Percentiles rank a stretch among this genome's conserved stretches.
Conservation (phyloP, 176 grass and related monocot genomes). For the Aegilops speltoides region DNA sequence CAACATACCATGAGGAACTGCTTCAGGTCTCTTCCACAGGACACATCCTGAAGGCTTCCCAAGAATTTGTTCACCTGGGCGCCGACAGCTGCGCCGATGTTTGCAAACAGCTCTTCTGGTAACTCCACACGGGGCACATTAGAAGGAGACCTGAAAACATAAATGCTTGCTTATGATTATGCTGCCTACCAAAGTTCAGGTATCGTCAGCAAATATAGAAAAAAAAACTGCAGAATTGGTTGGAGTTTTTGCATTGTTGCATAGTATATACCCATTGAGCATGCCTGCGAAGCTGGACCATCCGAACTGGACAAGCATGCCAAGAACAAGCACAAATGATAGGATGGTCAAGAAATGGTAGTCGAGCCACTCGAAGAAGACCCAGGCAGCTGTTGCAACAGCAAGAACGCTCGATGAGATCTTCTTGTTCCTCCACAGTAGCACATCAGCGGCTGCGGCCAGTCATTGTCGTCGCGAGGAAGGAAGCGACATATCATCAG, state of each 20-base stretch:
- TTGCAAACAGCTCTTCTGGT: constrained; percentile 65
- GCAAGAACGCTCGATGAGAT: constrained; percentile 79
- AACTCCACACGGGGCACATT: constrained; percentile 57
- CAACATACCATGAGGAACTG: constrained; percentile 62
- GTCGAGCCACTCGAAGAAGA: constrained; percentile 84
- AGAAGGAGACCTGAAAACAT: constrained; percentile 39
- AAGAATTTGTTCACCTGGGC: constrained; percentile 60
- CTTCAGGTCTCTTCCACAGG: constrained; percentile 71
- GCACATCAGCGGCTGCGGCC: constrained; percentile 71
- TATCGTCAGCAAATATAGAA: background rate
- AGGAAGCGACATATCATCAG: background rate
- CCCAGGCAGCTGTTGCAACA: constrained; percentile 67
- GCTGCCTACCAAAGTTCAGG: background rate
- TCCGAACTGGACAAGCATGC: constrained; percentile 76
- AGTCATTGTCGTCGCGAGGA: background rate
- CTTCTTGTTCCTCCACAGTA: constrained; percentile 95
- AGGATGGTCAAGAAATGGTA: constrained; percentile 75
- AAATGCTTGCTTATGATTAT: background rate
- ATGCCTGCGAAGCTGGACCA: constrained; percentile 52
- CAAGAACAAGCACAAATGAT: constrained; percentile 53
- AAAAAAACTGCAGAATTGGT: background rate
- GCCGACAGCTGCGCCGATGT: constrained; percentile 42
- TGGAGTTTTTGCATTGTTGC: background rate
- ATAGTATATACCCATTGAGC: constrained; percentile 41
- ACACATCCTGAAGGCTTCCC: constrained; percentile 58